Evolutionary conservation across 768 basidiomycete genomes (phyloP).

Genomic region (Pleurotus platypus): DNA sequence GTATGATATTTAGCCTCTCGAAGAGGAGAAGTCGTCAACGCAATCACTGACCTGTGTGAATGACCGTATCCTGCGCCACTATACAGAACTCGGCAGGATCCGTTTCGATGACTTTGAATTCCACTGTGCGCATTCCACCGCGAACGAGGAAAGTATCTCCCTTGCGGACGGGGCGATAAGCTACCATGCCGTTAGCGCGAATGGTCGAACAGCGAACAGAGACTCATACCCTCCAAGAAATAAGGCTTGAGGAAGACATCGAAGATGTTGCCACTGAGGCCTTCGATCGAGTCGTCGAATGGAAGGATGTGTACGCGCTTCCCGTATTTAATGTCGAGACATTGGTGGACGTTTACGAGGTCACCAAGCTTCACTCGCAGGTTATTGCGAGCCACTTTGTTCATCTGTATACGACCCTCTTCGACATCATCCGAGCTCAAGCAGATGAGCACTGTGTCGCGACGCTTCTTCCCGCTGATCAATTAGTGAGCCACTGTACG

Average conservation of each 20-base stretch:
- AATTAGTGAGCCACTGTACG: slow-evolving; percentile 4
- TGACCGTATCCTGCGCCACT: slow-evolving; percentile 98
- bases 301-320: slow-evolving; percentile 96
- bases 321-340: slow-evolving; percentile 98
- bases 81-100: slow-evolving; percentile 99
- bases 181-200: slow-evolving; percentile 25
- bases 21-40: background rate
- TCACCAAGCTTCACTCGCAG: slow-evolving; percentile 96
- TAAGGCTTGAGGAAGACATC: slow-evolving; percentile 99
- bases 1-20: slow-evolving; percentile 11
- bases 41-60: slow-evolving; percentile 68
- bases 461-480: slow-evolving; percentile 90
- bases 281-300: slow-evolving; percentile 98
- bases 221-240: slow-evolving; percentile 82
- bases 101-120: slow-evolving; percentile 99
- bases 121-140: slow-evolving; percentile 97
- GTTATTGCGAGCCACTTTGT: slow-evolving; percentile 99
- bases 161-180: slow-evolving; percentile 94
- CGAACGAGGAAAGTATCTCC: slow-evolving; percentile 99
- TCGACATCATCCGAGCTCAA: slow-evolving; percentile 94
- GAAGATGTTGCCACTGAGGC: slow-evolving; percentile 96
- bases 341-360: slow-evolving; percentile 92
- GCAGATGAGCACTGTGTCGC: slow-evolving; percentile 96
- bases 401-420: slow-evolving; percentile 96
- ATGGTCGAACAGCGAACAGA: background rate